phyloP scores from a whole-genome alignment of 1,284 basidiomycete genomes.

The Trichosporon asahii region DNA sequence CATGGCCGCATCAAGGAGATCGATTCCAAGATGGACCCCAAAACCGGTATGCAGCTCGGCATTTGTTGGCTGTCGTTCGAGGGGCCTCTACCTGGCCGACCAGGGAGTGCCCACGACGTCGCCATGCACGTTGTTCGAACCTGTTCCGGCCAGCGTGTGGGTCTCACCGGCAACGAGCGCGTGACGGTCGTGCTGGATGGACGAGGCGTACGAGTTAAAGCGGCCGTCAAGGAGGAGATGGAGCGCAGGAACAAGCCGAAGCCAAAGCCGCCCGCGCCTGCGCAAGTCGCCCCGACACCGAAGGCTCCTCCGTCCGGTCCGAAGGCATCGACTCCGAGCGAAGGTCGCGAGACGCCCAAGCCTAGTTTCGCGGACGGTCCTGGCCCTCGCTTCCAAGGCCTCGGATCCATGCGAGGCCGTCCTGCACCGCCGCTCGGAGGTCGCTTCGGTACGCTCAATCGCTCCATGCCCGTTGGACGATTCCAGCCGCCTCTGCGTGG shows the following conservation, averaged over 20 bases:
- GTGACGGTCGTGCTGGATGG: conserved; percentile 54
- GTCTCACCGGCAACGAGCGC: conserved; percentile 36
- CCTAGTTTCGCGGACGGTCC: conserved; percentile 10
- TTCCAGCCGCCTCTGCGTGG: conserved; percentile 14
- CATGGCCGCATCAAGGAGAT: conserved; percentile 69
- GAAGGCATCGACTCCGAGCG: conserved; percentile 10
- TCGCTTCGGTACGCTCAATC: conserved; percentile 25
- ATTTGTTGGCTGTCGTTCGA: conserved; percentile 72
- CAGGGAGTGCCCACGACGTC: conserved; percentile 44
- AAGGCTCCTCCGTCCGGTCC: conserved; percentile 2
- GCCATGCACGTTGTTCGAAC: conserved; percentile 45
- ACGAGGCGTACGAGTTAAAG: conserved; percentile 47
- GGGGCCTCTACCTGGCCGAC: conserved; percentile 31
- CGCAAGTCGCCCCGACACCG: neutral
- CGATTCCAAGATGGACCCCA: conserved; percentile 75
- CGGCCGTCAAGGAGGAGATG: conserved; percentile 57
- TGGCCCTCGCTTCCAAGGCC: conserved; percentile 11
- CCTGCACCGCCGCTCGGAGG: conserved; percentile 24
- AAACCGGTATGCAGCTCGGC: conserved; percentile 76
- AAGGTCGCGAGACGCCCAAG: conserved; percentile 17
- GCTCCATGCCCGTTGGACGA: conserved; percentile 24
- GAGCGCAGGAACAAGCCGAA: conserved; percentile 57
- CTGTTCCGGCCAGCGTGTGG: conserved; percentile 52
- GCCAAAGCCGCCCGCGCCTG: conserved; percentile 22
- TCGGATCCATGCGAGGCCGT: neutral